Evolutionary conservation across 495 filamentous ascomycete species (phyloP).

Genomic region (Penicillium robsamsonii): DNA sequence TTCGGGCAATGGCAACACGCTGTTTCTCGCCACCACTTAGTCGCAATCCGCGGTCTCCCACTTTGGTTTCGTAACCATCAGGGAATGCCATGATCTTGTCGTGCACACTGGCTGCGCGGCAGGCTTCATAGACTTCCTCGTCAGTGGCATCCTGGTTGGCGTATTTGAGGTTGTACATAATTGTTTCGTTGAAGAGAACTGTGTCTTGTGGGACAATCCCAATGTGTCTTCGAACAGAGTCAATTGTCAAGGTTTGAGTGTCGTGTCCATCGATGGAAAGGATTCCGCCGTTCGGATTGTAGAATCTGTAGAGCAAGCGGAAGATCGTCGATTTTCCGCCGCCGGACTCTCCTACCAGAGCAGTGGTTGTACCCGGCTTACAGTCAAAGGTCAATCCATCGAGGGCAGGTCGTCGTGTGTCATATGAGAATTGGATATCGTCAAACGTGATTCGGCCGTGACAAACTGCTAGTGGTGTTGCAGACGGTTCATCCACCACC

Average conservation of each 20-base stretch:
- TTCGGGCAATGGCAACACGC: constrained; percentile 81
- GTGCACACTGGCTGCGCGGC: constrained; percentile 75
- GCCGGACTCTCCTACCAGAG: constrained; percentile 81
- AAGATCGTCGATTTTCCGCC: constrained; percentile 89
- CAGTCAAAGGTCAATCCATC: constrained; percentile 67
- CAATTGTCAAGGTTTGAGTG: constrained; percentile 72
- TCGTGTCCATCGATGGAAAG: constrained; percentile 73
- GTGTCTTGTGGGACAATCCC: constrained; percentile 87
- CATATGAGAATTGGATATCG: constrained; percentile 78
- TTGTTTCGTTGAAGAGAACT: constrained; percentile 77
- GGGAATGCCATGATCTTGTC: constrained; percentile 82
- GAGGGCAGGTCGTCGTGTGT: constrained; percentile 66
- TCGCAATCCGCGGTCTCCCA: constrained; percentile 81
- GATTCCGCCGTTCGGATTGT: constrained; percentile 66
- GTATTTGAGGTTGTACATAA: constrained; percentile 86
- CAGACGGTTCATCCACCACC: constrained; percentile 59
- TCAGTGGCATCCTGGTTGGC: constrained; percentile 73
- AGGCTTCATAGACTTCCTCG: constrained; percentile 72
- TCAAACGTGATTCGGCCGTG: constrained; percentile 70
- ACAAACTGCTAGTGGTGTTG: constrained; percentile 50
- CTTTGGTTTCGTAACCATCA: constrained; percentile 74
- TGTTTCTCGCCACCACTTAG: constrained; percentile 86
- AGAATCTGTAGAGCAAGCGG: constrained; percentile 80
- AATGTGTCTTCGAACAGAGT: constrained; percentile 72
- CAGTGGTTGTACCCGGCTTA: constrained; percentile 75